Base-by-base conservation (phyloP, 2,329 filamentous ascomycete species). In the Exophiala sp. region DNA sequence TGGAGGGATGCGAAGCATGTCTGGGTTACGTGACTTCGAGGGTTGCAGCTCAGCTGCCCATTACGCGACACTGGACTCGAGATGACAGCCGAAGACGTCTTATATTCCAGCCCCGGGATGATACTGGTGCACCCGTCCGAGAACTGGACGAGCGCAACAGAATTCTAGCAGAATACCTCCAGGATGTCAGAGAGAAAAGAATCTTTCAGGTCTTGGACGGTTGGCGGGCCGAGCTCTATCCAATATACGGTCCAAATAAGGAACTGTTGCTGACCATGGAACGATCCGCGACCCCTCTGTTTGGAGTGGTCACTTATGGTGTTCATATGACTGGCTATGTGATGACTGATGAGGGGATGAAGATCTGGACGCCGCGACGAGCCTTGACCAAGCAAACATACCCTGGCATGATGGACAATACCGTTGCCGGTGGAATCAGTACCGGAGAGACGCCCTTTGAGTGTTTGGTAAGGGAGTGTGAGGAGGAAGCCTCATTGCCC, bases 341-440 rank as follows among this genome's bases (percentile, higher is more conserved):
- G 19, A 71, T 75, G 32, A 66, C 65, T 23, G 62, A 69, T 1
- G 70, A 76, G 45, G 83, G 82, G 14, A 69, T 95, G 38, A 83
- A 81, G 62, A 75, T 98, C 34, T 97, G 93, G 91, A 80, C 95
- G 1, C 86, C 93, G 2, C 78, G 83, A 39, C 78, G 93, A 8
- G 80, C 89, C 10, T 74, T 73, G 43, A 79, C 74, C 51, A 98
- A 97, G 73, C 81, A 86, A 58, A 96, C 89, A 0, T 98, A 91
- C 64, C 84, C 85, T 0, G 79, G 85, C n/a, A 90, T 96, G 74
- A 74, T 98, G 58, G 93, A 98, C 68, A 98, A 97, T 67, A 89
- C 89, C 1, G 93, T 95, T 5, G 93, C 90, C 0, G 87, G 87
- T 2, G 87, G 88, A 0, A 82, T 97, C 59, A 82, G 85, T 65